A percentile compares a stretch with the other conserved stretches of the same genome.
phyloP scores from a whole-genome alignment of 2,329 filamentous ascomycete species.

The Neocucurbitaria cava region DNA sequence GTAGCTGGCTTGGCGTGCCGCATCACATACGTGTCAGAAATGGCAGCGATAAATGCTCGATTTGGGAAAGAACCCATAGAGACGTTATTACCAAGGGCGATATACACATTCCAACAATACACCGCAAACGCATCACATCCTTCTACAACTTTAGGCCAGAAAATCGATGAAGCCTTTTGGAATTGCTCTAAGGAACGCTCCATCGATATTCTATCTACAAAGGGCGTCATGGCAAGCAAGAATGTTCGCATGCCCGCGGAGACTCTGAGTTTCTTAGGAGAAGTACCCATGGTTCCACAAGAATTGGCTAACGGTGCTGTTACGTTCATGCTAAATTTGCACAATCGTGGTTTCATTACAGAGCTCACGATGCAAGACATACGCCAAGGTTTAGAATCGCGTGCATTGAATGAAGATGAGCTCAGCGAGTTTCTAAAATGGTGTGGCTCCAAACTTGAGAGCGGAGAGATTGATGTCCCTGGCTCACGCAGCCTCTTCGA shows the following conservation, averaged over 20 bases:
- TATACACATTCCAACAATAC: slow-evolving; percentile 86
- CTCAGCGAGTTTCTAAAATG: slow-evolving; percentile 84
- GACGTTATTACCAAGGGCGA: slow-evolving; percentile 75
- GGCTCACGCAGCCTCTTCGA: slow-evolving; percentile 76
- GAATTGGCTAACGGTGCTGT: slow-evolving; percentile 71
- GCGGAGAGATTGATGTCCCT: slow-evolving; percentile 73
- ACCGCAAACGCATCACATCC: slow-evolving; percentile 91
- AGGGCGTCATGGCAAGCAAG: slow-evolving; percentile 83
- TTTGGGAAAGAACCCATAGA: slow-evolving; percentile 65
- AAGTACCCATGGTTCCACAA: slow-evolving; percentile 84
- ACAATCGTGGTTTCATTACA: slow-evolving; percentile 84
- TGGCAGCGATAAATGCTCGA: slow-evolving; percentile 65
- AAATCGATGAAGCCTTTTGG: slow-evolving; percentile 97
- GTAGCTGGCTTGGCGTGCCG: slow-evolving; percentile 89
- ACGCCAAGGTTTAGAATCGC: slow-evolving; percentile 79
- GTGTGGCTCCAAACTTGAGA: slow-evolving; percentile 74
- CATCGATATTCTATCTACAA: slow-evolving; percentile 87
- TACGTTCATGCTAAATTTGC: slow-evolving; percentile 80
- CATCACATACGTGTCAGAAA: slow-evolving; percentile 86
- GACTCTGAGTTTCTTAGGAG: slow-evolving; percentile 80
- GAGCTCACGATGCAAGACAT: slow-evolving; percentile 89
- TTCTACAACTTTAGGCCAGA: slow-evolving; percentile 79
- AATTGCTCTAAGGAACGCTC: slow-evolving; percentile 78
- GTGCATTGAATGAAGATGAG: slow-evolving; percentile 80
- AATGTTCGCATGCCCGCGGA: slow-evolving; percentile 78